Conservation (phyloP, 371 early-diverging fungal species). For the Racocetra persica region DNA sequence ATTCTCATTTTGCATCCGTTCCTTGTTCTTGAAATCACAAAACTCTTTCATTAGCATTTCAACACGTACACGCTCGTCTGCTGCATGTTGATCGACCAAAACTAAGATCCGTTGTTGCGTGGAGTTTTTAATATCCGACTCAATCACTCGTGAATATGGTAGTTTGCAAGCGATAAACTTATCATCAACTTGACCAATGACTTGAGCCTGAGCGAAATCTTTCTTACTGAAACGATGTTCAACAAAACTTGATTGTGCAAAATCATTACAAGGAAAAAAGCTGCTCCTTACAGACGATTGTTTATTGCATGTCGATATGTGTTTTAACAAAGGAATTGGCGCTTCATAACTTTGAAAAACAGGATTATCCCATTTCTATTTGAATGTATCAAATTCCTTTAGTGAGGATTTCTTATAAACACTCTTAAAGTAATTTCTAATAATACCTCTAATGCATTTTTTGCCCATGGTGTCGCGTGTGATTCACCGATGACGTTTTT, state of each 20-base stretch:
- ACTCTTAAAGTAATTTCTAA: background rate
- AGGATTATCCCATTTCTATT: constrained; percentile 38
- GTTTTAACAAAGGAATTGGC: constrained; percentile 18
- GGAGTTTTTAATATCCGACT: background rate
- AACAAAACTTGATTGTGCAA: background rate
- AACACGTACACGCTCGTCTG: constrained; percentile 80
- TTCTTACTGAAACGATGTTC: constrained; percentile 36
- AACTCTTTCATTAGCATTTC: constrained; percentile 61
- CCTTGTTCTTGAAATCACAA: constrained; percentile 39
- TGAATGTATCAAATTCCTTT: background rate
- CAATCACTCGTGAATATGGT: background rate
- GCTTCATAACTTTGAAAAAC: constrained; percentile 33
- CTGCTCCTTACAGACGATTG: background rate
- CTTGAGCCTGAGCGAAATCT: constrained; percentile 33
- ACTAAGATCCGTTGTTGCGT: constrained; percentile 48
- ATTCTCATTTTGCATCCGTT: background rate
- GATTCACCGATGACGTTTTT: background rate
- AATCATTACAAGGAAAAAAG: background rate
- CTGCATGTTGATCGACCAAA: constrained; percentile 87
- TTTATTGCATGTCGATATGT: background rate
- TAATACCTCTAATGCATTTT: constrained; percentile 30
- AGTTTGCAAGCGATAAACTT: constrained; percentile 44
- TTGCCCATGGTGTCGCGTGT: constrained; percentile 12
- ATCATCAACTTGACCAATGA: constrained; percentile 43
- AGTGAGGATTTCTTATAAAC: no score